Evolutionary conservation across 169 alveolate species (phyloP).

Genomic region (Neospora caninum): DNA sequence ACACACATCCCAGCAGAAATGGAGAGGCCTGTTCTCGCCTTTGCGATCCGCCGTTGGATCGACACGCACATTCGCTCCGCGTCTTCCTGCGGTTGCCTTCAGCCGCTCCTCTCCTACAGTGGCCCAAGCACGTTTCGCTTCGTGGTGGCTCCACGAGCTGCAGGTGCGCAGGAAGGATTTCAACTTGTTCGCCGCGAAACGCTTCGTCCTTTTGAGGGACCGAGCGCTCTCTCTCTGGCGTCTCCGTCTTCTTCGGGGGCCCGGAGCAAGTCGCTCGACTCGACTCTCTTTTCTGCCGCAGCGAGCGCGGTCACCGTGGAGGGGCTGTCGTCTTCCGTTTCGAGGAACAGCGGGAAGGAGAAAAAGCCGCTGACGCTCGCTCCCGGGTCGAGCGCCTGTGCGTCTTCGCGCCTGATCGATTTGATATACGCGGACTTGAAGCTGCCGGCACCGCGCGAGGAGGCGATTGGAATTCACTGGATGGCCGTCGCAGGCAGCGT

Average conservation of each 20-base stretch:
- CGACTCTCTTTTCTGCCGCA: not conserved
- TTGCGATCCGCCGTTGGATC: no score
- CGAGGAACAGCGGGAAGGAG: not conserved
- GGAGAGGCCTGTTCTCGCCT: no score
- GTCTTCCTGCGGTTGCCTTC: not conserved
- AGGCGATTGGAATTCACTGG: not conserved
- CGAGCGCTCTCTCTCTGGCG: not conserved
- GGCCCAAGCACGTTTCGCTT: constrained; percentile 3
- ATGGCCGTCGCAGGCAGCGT: not conserved
- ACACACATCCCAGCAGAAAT: no score
- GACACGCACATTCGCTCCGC: no score
- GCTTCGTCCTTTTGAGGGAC: not conserved
- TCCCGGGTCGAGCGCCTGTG: not conserved
- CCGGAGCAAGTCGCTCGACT: not conserved
- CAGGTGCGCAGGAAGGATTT: not conserved
- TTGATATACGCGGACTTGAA: not conserved
- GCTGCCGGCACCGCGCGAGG: constrained; percentile 1
- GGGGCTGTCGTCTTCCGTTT: not conserved
- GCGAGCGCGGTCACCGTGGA: not conserved
- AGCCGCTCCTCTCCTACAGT: not conserved
- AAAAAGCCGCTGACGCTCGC: not conserved
- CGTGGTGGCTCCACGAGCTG: not conserved
- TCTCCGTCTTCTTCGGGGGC: not conserved
- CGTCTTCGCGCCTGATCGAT: not conserved
- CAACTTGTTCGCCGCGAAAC: not conserved